Conservation (phyloP, 1,284 basidiomycete species). For the Tilletia indica region DNA sequence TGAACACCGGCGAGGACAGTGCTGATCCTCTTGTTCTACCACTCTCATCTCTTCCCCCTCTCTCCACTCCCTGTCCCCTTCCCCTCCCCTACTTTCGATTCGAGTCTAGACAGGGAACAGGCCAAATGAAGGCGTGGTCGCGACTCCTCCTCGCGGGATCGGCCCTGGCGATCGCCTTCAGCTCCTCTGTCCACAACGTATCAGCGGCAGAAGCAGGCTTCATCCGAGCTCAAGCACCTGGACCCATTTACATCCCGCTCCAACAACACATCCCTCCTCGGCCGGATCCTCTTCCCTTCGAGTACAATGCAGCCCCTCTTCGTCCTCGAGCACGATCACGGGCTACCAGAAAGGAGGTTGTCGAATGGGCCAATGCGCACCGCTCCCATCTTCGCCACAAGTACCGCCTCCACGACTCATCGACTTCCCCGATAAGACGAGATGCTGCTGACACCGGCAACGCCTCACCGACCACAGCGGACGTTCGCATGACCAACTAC, state of each 20-base stretch:
- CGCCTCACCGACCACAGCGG: background rate
- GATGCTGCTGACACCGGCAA: no score
- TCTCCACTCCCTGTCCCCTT: background rate
- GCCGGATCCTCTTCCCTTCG: background rate
- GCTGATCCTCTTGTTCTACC: background rate
- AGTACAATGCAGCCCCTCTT: background rate
- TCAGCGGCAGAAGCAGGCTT: no score
- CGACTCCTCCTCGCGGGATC: no score
- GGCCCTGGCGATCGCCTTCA: no score
- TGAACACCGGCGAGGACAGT: no score
- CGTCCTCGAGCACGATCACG: background rate
- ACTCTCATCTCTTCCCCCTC: background rate
- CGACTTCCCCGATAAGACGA: no score
- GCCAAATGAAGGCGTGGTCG: no score
- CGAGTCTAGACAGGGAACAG: background rate
- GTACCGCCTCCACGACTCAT: constrained; percentile 31
- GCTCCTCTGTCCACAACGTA: no score
- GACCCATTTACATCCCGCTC: background rate
- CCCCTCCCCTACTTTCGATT: background rate
- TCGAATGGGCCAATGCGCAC: constrained; percentile 37
- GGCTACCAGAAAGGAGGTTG: constrained; percentile 22
- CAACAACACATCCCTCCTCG: background rate
- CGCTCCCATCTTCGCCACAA: constrained; percentile 38
- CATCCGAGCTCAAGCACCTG: no score
- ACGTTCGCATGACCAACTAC: constrained; percentile 31